Percentiles rank a stretch among this genome's conserved stretches.
These are phyloP conservation scores for Agrocybe pediades DNA, from an alignment of 768 basidiomycete species.

Conservation along the genomic window DNA sequence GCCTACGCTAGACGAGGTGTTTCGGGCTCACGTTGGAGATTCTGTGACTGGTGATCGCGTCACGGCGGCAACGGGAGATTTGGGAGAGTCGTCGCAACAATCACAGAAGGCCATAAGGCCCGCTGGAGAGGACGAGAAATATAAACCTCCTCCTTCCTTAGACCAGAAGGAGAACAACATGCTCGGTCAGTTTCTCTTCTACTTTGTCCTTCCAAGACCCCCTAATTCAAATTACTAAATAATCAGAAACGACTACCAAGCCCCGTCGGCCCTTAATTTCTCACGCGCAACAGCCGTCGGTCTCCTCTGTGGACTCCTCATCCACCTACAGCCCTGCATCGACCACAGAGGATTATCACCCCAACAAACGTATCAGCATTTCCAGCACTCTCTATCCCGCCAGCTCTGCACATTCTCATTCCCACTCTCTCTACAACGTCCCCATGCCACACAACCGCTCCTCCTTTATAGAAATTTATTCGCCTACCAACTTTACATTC, in stretches of 20 bases:
- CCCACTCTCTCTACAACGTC: constrained; percentile 28
- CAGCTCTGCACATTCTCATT: constrained; percentile 26
- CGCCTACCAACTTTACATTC: constrained; percentile 22
- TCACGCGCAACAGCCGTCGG: constrained; percentile 30
- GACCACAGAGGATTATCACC: constrained; percentile 30
- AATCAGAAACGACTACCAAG: not conserved
- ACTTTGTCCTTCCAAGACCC: no score
- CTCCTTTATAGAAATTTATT: constrained; percentile 38
- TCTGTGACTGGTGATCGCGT: constrained; percentile 18
- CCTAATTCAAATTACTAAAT: no score
- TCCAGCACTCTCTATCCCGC: constrained; percentile 42
- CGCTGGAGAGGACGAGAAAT: no score
- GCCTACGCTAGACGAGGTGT: constrained; percentile 34
- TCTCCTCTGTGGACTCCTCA: constrained; percentile 26
- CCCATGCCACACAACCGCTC: constrained; percentile 25
- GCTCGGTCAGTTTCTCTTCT: no score
- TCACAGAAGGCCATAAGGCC: no score
- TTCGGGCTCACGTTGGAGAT: constrained; percentile 1
- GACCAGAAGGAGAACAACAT: not conserved
- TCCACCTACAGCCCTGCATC: constrained; percentile 32
- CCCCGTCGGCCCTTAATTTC: constrained; percentile 36
- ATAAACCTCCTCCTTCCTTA: no score
- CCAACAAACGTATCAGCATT: constrained; percentile 46
- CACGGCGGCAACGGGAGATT: no score
- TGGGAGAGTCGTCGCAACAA: no score